Base-by-base conservation (phyloP, 805 yeast species). In the Cyberlindnera maclurae region DNA sequence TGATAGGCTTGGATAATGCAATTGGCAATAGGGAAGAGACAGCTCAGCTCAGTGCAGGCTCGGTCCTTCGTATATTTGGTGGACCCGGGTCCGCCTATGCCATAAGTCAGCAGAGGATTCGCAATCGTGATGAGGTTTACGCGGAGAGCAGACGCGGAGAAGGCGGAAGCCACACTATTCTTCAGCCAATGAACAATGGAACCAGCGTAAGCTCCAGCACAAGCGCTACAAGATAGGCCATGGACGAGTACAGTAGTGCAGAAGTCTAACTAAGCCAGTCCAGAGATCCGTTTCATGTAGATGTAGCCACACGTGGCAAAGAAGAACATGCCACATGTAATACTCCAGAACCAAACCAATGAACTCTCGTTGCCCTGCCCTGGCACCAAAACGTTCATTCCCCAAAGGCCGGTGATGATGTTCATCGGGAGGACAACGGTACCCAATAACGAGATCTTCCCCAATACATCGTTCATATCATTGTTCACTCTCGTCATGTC, bases 401-500 rank as follows among this genome's bases (percentile, higher is more conserved):
- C 98, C 97, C 97, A 93, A 34, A 93, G 64, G 15, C 98, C 98
- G 0, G 98, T 93, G 16, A 93, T 82, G 39, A 93, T 86, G 57
- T 93, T 93, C 75, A 93, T 76, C 4, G 98, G 98, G 42, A 93
- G 66, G 15, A 93, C 96, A 40, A 93, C 86, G 0, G 97, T 87
- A 72, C 97, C 98, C 45, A 90, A 63, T 31, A 89, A 81, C 3
- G 97, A 86, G 40, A 90, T 86, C 58, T 89, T 87, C 10, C 97
- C 95, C 54, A 90, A 71, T 2, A 89, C 95, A 58, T 93, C 97
- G 59, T 93, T 93, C 77, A 94, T 90, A 52, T 90, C 97, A 54
- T 93, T 93, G 63, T 89, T 93, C 12, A 89, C 96, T 58, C 81
- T 81, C 9, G 97, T 93, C 97, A 90, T 93, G 58, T 93, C 97